Evolutionary conservation across 2,329 filamentous ascomycete species (phyloP).

Genomic region (Sclerotinia subarctica): DNA sequence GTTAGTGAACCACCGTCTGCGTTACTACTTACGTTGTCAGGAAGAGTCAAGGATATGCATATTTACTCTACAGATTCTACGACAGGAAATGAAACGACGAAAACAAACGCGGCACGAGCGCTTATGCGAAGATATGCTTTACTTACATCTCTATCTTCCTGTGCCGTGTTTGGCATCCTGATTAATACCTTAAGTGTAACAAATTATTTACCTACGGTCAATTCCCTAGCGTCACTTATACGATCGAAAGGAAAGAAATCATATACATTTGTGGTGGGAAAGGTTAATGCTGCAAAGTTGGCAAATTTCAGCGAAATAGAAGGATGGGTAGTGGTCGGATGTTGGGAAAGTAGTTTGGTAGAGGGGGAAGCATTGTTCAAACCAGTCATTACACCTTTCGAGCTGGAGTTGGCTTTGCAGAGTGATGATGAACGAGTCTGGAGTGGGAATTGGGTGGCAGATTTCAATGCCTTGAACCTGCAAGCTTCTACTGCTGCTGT

Average conservation of each 20-base stretch:
- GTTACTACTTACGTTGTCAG: conserved; percentile 81
- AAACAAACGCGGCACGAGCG: conserved; percentile 47
- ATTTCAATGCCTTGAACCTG: conserved; percentile 64
- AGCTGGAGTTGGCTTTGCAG: conserved; percentile 74
- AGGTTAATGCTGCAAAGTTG: conserved; percentile 91
- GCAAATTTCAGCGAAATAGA: conserved; percentile 96
- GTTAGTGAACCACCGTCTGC: conserved; percentile 80
- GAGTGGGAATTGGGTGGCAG: conserved; percentile 85
- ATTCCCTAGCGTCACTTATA: conserved; percentile 70
- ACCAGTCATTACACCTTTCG: conserved; percentile 92
- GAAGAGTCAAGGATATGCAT: conserved; percentile 73
- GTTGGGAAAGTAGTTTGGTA: conserved; percentile 93
- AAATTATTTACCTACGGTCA: conserved; percentile 81
- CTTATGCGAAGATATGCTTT: conserved; percentile 87
- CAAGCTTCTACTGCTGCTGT: neutral
- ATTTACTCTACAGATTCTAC: conserved; percentile 62
- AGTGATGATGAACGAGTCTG: conserved; percentile 75
- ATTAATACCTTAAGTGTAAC: conserved; percentile 93
- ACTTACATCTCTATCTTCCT: conserved; percentile 74
- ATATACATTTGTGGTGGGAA: conserved; percentile 95
- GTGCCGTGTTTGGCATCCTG: conserved; percentile 84
- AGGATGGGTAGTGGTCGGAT: conserved; percentile 95
- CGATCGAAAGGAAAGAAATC: conserved; percentile 82
- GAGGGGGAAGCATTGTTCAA: conserved; percentile 87
- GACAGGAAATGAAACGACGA: conserved; percentile 35